Conservation (phyloP, 108 stramenopile genomes). For the Discostella stelligeroides region DNA sequence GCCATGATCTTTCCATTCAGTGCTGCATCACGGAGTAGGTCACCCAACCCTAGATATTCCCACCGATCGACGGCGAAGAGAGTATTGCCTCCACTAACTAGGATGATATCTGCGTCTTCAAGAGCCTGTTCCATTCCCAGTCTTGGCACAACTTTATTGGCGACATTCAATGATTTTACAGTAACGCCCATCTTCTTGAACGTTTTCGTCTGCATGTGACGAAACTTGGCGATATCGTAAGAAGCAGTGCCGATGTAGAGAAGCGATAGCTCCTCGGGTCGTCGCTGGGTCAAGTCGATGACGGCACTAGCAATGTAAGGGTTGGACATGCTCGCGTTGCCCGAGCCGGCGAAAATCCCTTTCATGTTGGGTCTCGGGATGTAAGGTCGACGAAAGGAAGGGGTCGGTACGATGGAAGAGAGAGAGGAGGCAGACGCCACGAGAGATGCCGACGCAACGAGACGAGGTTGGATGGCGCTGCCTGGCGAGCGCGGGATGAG, state of each 20-base stretch:
- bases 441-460: constrained; percentile 5
- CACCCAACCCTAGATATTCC: constrained; percentile 62
- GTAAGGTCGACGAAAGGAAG: constrained; percentile 33
- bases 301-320: constrained; percentile 51
- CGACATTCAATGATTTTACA: constrained; percentile 31
- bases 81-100: constrained; percentile 87
- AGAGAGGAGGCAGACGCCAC: constrained; percentile 9
- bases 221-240: constrained; percentile 65
- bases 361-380: constrained; percentile 23
- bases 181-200: constrained; percentile 47
- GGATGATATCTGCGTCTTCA: constrained; percentile 60
- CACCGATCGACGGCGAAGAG: constrained; percentile 84
- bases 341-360: constrained; percentile 68
- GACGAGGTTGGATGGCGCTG: constrained; percentile 1
- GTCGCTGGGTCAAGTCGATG: constrained; percentile 34
- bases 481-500: constrained; percentile 5
- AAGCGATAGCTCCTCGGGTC: constrained; percentile 33
- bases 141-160: constrained; percentile 30
- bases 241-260: constrained; percentile 77
- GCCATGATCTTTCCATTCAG: constrained; percentile 55
- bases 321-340: constrained; percentile 52
- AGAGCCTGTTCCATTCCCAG: constrained; percentile 46
- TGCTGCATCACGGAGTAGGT: constrained; percentile 50
- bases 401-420: constrained; percentile 25
- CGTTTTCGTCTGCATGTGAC: constrained; percentile 39